Evolutionary conservation across 768 basidiomycete genomes (phyloP).

Genomic region (Pisolithus orientalis): DNA sequence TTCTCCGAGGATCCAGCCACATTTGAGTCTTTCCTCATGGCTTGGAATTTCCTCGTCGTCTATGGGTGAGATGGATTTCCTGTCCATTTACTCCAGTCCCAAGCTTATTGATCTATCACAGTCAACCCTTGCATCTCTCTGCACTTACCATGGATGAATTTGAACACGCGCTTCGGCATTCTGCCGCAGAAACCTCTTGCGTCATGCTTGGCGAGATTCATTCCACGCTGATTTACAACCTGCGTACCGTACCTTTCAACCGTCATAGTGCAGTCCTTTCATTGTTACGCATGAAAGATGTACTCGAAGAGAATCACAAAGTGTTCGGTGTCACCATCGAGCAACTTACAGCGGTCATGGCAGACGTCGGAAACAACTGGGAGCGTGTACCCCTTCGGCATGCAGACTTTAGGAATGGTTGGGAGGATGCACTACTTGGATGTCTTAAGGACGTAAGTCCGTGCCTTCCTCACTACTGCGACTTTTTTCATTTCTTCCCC

Average conservation of each 20-base stretch:
- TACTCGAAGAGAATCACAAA: constrained; percentile 37
- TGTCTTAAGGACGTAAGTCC: constrained; percentile 82
- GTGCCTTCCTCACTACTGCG: background rate
- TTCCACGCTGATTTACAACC: constrained; percentile 80
- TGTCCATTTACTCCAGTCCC: background rate
- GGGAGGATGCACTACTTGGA: constrained; percentile 89
- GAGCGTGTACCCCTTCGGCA: constrained; percentile 69
- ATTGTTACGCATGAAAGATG: constrained; percentile 37
- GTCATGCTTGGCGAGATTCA: constrained; percentile 83
- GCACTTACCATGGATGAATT: constrained; percentile 90
- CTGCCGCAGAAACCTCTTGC: constrained; percentile 61
- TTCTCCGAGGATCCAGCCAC: constrained; percentile 56
- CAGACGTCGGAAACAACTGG: constrained; percentile 83
- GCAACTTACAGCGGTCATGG: constrained; percentile 60
- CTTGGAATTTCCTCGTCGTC: constrained; percentile 91
- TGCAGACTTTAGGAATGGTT: constrained; percentile 72
- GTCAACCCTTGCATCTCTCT: constrained; percentile 83
- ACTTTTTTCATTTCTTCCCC: constrained; percentile 6
- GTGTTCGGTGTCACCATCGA: constrained; percentile 56
- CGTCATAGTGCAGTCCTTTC: constrained; percentile 73
- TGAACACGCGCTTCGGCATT: constrained; percentile 80
- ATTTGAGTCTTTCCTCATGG: constrained; percentile 84
- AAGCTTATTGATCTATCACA: constrained; percentile 25
- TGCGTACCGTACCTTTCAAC: constrained; percentile 74
- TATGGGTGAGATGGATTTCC: constrained; percentile 65